Conservation (phyloP, 2,329 filamentous ascomycete species). For the Lachnellula occidentalis region DNA sequence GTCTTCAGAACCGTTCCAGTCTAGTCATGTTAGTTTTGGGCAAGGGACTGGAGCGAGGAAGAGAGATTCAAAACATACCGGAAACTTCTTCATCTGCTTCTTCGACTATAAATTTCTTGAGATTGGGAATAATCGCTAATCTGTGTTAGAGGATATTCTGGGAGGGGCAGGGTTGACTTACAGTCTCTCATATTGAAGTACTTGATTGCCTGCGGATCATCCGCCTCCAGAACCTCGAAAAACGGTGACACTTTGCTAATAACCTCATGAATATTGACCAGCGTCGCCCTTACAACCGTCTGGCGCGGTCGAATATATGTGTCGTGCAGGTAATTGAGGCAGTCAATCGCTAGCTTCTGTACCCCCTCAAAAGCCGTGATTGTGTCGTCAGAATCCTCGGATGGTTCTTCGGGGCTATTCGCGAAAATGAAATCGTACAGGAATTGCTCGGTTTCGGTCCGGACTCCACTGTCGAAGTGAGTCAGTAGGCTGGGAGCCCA, state of each 20-base stretch:
- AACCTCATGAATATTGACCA: conserved; percentile 23
- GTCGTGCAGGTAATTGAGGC: conserved; percentile 28
- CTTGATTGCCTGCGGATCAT: conserved; percentile 8
- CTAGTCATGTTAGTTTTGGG: conserved; percentile 14
- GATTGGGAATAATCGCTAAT: conserved; percentile 24
- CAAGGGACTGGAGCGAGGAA: background rate
- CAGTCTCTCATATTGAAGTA: conserved; percentile 15
- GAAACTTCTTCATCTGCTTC: conserved; percentile 35
- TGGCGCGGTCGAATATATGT: conserved; percentile 24
- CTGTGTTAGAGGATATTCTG: conserved; percentile 7
- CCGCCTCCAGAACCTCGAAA: conserved; percentile 20
- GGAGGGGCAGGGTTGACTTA: conserved; percentile 11
- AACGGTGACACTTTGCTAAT: conserved; percentile 21
- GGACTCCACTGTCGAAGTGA: conserved; percentile 42
- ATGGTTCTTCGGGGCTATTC: conserved; percentile 8
- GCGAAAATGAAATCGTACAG: conserved; percentile 20
- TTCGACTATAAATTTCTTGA: conserved; percentile 31
- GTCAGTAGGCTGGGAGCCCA: conserved; percentile 49
- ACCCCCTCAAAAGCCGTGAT: conserved; percentile 8
- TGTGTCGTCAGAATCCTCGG: conserved; percentile 7
- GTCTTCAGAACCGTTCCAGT: conserved; percentile 31
- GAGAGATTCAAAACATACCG: conserved; percentile 25
- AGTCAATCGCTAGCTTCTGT: conserved; percentile 25
- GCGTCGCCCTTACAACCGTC: conserved; percentile 24
- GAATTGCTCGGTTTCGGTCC: conserved; percentile 35